Percentiles rank a stretch among this genome's conserved stretches.
phyloP scores from a whole-genome alignment of 305 asterid species.

The Salvia sclarea region DNA sequence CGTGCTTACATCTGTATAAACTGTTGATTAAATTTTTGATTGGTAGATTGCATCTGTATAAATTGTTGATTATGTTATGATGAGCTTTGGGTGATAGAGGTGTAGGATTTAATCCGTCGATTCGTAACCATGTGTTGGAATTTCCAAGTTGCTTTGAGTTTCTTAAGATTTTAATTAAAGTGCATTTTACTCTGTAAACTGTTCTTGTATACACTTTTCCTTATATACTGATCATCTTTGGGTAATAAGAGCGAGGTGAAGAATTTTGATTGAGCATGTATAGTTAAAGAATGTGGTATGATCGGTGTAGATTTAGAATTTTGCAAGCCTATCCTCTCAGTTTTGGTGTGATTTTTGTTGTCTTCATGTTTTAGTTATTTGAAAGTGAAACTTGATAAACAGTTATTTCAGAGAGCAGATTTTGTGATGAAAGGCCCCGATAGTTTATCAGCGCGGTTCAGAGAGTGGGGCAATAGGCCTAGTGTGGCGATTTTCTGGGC shows the following conservation, averaged over 20 bases:
- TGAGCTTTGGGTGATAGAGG: neutral
- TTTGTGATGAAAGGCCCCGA: no score
- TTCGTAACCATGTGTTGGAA: neutral
- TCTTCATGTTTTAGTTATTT: neutral
- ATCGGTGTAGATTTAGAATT: neutral
- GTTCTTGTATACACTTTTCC: neutral
- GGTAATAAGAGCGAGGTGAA: neutral
- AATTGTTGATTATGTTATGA: neutral
- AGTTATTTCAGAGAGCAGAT: neutral
- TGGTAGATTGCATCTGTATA: no score
- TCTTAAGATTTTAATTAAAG: neutral
- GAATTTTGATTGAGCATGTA: neutral
- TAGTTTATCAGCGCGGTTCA: neutral
- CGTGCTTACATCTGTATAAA: no score
- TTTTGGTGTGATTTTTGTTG: neutral
- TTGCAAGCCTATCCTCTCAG: neutral
- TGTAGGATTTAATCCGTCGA: neutral
- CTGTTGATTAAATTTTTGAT: no score
- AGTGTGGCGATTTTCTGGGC: neutral
- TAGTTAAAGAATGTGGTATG: neutral
- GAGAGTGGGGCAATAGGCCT: neutral
- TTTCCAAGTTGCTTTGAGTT: neutral
- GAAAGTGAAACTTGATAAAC: neutral
- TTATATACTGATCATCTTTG: no score
- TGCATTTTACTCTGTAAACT: neutral